A percentile compares a stretch with the other conserved stretches of the same genome.
These are phyloP conservation scores for Cladosporium sp. DNA, from an alignment of 2,329 filamentous ascomycete genomes.

Conservation along the genomic window DNA sequence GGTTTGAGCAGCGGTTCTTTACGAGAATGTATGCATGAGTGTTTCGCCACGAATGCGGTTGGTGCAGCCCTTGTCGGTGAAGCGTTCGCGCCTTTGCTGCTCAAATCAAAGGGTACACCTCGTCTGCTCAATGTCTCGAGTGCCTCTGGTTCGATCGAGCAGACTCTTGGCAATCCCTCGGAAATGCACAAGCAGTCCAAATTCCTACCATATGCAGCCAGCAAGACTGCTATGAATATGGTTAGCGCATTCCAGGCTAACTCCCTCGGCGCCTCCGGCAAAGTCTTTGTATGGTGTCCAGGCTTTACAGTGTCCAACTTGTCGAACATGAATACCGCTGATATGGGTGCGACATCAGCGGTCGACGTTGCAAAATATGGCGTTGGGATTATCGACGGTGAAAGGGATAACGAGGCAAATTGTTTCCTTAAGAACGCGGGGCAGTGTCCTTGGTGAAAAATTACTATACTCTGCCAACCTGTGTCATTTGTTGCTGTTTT, in stretches of 20 bases:
- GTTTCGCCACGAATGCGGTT: conserved; percentile 25
- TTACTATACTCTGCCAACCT: too few relatives aligned
- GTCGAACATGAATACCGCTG: conserved; percentile 28
- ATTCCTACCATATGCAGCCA: conserved; percentile 27
- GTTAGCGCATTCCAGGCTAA: conserved; percentile 28
- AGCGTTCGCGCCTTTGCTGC: conserved; percentile 24
- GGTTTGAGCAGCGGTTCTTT: conserved; percentile 15
- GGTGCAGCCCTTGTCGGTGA: conserved; percentile 20
- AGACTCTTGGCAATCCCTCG: conserved; percentile 23
- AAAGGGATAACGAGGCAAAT: conserved; percentile 30
- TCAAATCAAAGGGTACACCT: conserved; percentile 17
- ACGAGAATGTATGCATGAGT: conserved; percentile 21
- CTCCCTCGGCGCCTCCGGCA: conserved; percentile 27
- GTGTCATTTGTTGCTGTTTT: too few relatives aligned
- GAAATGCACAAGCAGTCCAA: conserved; percentile 17
- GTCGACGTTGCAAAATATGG: conserved; percentile 30
- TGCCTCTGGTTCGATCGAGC: conserved; percentile 31
- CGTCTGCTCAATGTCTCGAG: conserved; percentile 34
- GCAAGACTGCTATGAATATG: conserved; percentile 38
- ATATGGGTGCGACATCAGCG: conserved; percentile 33
- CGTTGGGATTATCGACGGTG: conserved; percentile 33
- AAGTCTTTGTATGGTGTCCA: conserved; percentile 36
- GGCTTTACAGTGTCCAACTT: conserved; percentile 35
- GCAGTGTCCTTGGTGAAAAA: too few relatives aligned
- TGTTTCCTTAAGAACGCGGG: too few relatives aligned